Conservation (phyloP, 2,329 filamentous ascomycete genomes). For the Neopestalotiopsis sp. region DNA sequence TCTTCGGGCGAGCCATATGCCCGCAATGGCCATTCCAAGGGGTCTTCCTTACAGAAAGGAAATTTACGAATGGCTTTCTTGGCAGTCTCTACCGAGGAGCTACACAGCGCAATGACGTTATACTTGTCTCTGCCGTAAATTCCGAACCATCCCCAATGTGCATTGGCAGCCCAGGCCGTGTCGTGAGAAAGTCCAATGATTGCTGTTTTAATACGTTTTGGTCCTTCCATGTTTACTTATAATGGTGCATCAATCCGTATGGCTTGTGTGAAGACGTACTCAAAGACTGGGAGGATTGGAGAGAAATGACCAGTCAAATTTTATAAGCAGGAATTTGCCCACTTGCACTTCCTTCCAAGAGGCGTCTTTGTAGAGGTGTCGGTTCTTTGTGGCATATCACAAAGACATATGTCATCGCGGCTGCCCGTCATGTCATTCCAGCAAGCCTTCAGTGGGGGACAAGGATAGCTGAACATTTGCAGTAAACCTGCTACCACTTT, state of each 20-base stretch:
- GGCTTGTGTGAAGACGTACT: not conserved
- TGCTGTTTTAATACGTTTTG: constrained; percentile 49
- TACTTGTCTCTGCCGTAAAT: constrained; percentile 49
- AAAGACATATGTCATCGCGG: not conserved
- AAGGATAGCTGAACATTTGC: not conserved
- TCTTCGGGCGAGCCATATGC: constrained; percentile 54
- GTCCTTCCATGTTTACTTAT: too few relatives aligned
- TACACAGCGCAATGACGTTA: constrained; percentile 55
- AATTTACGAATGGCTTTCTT: constrained; percentile 40
- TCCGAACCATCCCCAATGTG: constrained; percentile 63
- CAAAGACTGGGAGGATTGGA: not conserved
- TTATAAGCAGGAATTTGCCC: not conserved
- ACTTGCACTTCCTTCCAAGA: not conserved
- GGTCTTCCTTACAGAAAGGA: too few relatives aligned
- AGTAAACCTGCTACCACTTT: not conserved
- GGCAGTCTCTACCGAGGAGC: constrained; percentile 50
- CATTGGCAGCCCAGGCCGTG: constrained; percentile 56
- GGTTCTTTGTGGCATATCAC: not conserved
- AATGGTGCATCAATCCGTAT: not conserved
- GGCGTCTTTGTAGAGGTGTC: not conserved
- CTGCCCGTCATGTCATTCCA: not conserved
- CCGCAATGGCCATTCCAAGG: constrained; percentile 27
- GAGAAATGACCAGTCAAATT: not conserved
- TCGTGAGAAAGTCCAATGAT: constrained; percentile 60
- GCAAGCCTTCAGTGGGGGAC: too few relatives aligned